Evolutionary conservation across 345 rosid species (phyloP).

Genomic region (Gossypium arboreum): DNA sequence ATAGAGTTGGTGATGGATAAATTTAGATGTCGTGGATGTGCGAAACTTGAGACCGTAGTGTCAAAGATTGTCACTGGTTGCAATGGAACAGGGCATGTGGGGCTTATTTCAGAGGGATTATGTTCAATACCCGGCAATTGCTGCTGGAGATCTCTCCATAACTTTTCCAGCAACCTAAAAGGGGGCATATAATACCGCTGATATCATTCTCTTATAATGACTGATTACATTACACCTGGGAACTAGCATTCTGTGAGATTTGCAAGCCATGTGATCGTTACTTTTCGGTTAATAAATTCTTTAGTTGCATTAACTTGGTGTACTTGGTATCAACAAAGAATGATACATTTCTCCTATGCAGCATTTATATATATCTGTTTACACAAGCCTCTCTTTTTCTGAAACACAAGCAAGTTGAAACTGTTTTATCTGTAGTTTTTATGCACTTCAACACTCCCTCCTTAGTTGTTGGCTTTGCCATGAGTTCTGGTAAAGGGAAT

Average conservation of each 20-base stretch:
- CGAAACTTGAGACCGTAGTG: conserved; percentile 46
- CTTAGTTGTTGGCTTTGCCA: conserved; percentile 49
- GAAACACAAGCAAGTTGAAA: not conserved
- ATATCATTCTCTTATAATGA: no score
- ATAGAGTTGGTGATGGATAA: conserved; percentile 42
- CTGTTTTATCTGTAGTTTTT: not conserved
- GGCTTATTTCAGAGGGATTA: conserved; percentile 44
- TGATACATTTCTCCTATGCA: conserved; percentile 3
- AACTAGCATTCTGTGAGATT: no score
- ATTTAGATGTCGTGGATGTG: conserved; percentile 46
- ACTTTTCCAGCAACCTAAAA: no score
- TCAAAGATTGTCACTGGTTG: conserved; percentile 48
- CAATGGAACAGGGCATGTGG: conserved; percentile 57
- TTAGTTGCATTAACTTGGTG: not conserved
- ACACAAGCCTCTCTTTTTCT: not conserved
- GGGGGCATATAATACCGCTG: no score
- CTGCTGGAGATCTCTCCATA: conserved; percentile 36
- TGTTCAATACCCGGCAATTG: conserved; percentile 62
- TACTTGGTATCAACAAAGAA: conserved; percentile 17
- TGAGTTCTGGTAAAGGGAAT: conserved; percentile 73
- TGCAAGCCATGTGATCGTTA: not conserved
- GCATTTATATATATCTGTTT: not conserved
- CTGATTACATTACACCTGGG: no score
- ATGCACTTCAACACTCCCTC: not conserved
- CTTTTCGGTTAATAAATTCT: conserved; percentile 7